These are phyloP conservation scores for Rhodamnia rubescens DNA, from an alignment of 345 rosid species.

Conservation along the genomic window DNA sequence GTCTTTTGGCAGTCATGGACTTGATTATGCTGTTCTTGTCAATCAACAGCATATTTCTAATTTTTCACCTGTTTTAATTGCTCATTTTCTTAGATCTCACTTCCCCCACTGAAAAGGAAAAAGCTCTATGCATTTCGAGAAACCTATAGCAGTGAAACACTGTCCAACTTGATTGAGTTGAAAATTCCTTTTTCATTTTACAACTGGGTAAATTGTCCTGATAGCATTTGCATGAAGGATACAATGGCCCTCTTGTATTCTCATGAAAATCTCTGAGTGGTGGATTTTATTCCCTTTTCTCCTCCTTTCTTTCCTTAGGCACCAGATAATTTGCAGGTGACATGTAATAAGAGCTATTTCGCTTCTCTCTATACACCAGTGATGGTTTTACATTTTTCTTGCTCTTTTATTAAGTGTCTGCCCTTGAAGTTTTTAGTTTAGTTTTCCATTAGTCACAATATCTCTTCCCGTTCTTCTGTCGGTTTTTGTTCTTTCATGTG, in stretches of 20 bases:
- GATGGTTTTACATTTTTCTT: background rate
- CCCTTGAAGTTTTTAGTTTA: background rate
- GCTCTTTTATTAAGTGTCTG: background rate
- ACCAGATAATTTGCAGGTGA: background rate
- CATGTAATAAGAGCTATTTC: background rate
- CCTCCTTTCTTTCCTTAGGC: background rate
- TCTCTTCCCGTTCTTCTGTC: background rate
- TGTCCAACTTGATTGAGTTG: background rate
- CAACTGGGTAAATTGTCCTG: background rate
- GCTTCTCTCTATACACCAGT: background rate
- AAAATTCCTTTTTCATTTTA: background rate
- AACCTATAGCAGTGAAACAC: background rate
- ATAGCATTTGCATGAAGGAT: background rate
- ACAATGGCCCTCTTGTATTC: background rate
- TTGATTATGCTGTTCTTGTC: background rate
- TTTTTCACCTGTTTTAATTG: background rate
- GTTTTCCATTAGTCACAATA: background rate
- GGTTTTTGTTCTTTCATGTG: background rate
- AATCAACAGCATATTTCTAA: background rate
- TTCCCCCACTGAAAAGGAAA: background rate
- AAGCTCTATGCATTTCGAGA: background rate
- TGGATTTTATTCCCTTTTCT: background rate
- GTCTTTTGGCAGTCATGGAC: background rate
- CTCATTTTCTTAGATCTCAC: background rate
- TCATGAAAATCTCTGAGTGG: background rate